Conservation (phyloP, 768 basidiomycete species). For the Boletus rubropictus region DNA sequence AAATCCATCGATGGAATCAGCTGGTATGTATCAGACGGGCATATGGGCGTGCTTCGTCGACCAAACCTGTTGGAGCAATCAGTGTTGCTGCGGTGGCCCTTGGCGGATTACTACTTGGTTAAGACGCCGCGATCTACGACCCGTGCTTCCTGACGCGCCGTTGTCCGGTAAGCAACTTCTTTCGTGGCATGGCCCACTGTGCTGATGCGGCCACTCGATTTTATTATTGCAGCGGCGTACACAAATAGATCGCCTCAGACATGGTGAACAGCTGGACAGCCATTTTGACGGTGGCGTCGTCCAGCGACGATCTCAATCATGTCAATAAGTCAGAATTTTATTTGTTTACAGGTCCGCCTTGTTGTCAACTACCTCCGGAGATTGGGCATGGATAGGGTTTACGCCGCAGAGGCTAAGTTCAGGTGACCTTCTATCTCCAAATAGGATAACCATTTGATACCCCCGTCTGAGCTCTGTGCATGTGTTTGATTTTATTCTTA, state of each 20-base stretch:
- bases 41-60: neutral
- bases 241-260: conserved; percentile 15
- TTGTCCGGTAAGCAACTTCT: conserved; percentile 1
- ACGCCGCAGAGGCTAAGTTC: conserved; percentile 14
- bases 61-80: conserved; percentile 5
- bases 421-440: conserved; percentile 22
- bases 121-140: conserved; percentile 18
- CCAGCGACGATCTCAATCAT: conserved; percentile 13
- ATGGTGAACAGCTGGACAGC: conserved; percentile 7
- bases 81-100: neutral
- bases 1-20: conserved; percentile 10
- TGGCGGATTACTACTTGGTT: conserved; percentile 10
- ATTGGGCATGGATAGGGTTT: conserved; percentile 28
- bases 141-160: conserved; percentile 21
- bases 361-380: conserved; percentile 21
- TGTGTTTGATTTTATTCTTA: neutral
- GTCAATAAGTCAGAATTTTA: conserved; percentile 15
- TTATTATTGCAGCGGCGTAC: conserved; percentile 14
- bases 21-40: conserved; percentile 3
- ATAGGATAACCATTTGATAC: conserved; percentile 12
- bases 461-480: conserved; percentile 2
- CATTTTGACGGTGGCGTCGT: conserved; percentile 24
- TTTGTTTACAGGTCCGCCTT: conserved; percentile 13
- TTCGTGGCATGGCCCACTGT: conserved; percentile 13
- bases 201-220: conserved; percentile 7